Evolutionary conservation across 1,284 basidiomycete genomes (phyloP), one percentile per base, ranked within the genome.

Genomic region (Rhizoctonia solani): DNA sequence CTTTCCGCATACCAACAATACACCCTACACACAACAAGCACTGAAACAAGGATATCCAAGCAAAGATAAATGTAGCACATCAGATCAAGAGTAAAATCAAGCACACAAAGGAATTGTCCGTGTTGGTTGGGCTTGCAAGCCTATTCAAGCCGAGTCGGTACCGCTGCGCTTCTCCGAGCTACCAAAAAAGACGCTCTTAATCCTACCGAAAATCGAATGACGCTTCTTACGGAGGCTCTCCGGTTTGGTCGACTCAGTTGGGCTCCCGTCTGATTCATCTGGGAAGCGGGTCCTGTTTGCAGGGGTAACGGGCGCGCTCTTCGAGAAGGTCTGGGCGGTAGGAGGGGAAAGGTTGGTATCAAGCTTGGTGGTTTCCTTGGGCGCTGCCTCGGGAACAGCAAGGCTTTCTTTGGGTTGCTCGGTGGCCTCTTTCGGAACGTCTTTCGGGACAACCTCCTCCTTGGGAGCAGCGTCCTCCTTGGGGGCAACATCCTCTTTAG

Each of bases 131-230:
- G 19, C 23, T 52, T 52, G 21, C 23, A 27, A 19, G 27, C 23
- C 5, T 11, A 30, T 8, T 61, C 46, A 61, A 49, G 58, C 49
- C 14, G 47, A 55, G 39, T 37, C 32, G 32, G 21, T 25, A 29
- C 66, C 59, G 44, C 68, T 67, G 52, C 65, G 61, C 23, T 66
- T 54, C 19, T 68, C 53, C 13, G 56, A 58, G 47, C 61, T 14
- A 16, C 61, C 37, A 11, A 46, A 21, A 14, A 75, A 72, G 11
- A 72, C 71, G 41, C 66, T 69, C 71, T 74, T 75, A 68, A 76
- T 54, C 69, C 72, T 75, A 21, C 72, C 73, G 47, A 76, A 71
- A 11, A 76, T 41, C 46, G 72, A 73, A 29, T 67, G 59, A 37
- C 74, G 73, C 69, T 74, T 75, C 70, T 73, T 74, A 53, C 71